Percentiles rank a stretch among this genome's conserved stretches.
Conservation (phyloP, 129 eudicot species). For the Flaveria ramosissima region DNA sequence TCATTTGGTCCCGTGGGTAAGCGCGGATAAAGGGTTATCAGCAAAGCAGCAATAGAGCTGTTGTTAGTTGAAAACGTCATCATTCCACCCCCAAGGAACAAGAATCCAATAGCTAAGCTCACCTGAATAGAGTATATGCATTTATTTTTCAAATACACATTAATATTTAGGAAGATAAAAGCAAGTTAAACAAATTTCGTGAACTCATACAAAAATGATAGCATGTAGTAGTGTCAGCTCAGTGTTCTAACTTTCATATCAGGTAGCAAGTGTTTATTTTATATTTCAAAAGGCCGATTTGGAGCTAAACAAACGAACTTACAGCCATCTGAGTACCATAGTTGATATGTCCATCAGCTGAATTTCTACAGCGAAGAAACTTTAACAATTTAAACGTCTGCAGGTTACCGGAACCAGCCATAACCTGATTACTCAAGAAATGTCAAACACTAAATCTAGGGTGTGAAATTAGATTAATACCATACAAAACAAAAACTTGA, state of each 20-base stretch:
- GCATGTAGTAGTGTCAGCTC: background rate
- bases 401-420: constrained; percentile 97
- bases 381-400: constrained; percentile 77
- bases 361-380: constrained; percentile 78
- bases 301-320: constrained; percentile 34
- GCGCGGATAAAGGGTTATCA: constrained; percentile 90
- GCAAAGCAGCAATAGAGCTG: constrained; percentile 77
- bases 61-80: constrained; percentile 82
- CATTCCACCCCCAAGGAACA: constrained; percentile 99
- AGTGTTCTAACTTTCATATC: constrained; percentile 8
- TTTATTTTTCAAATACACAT: background rate
- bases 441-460: constrained; percentile 23
- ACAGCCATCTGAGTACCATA: constrained; percentile 93
- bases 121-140: constrained; percentile 50
- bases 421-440: constrained; percentile 57
- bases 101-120: constrained; percentile 90
- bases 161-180: constrained; percentile 6
- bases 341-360: constrained; percentile 78
- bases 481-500: background rate
- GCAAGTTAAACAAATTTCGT: background rate
- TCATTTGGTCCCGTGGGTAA: constrained; percentile 98
- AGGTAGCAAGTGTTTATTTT: background rate
- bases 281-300: background rate
- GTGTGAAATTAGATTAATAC: background rate
- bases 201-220: constrained; percentile 21